These are phyloP conservation scores for Brassica juncea DNA, from an alignment of 345 rosid species.

Conservation along the genomic window DNA sequence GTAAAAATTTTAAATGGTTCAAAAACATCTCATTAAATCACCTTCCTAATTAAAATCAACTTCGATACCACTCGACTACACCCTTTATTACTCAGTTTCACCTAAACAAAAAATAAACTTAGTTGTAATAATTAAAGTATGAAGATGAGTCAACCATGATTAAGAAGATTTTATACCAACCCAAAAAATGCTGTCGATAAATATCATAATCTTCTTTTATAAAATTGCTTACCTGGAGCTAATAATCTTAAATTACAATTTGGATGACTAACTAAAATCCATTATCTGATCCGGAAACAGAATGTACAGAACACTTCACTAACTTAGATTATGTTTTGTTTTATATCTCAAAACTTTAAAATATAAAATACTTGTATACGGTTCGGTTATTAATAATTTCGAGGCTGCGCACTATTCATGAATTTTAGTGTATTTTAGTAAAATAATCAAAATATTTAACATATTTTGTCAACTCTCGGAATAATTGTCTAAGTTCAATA, in stretches of 20 bases:
- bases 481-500: not conserved
- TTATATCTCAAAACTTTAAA: not conserved
- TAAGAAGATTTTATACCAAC: not conserved
- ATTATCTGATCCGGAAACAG: not conserved
- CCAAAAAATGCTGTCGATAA: not conserved
- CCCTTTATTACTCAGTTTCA: not conserved
- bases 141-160: not conserved
- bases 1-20: not conserved
- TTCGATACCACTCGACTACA: not conserved
- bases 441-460: not conserved
- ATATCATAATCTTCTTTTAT: not conserved
- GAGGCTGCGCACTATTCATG: not conserved
- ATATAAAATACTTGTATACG: not conserved
- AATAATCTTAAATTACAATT: not conserved
- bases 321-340: not conserved
- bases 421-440: not conserved
- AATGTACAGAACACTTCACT: not conserved
- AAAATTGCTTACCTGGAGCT: not conserved
- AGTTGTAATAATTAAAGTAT: not conserved
- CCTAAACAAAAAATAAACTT: not conserved
- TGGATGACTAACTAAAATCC: not conserved
- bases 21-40: not conserved
- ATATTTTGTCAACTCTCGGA: not conserved
- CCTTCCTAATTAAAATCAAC: not conserved
- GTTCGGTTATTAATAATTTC: not conserved